phyloP scores from a whole-genome alignment of 495 filamentous ascomycete species.

The Amorphotheca resinae region DNA sequence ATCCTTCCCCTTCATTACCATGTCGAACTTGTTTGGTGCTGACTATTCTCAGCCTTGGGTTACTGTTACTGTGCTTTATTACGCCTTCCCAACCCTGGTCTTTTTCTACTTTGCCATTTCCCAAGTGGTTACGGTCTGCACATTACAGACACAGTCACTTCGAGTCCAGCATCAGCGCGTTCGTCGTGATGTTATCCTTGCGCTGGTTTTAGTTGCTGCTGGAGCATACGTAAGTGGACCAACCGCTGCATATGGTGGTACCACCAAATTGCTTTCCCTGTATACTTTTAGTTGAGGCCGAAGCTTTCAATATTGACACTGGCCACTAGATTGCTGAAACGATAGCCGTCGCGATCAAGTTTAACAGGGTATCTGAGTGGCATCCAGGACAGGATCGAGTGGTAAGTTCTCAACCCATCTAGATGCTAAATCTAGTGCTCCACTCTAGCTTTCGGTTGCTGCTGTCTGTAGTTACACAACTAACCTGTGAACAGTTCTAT shows the following conservation, averaged over 20 bases:
- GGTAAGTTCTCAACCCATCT: slow-evolving; percentile 17
- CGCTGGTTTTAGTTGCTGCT: slow-evolving; percentile 34
- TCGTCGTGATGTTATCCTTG: slow-evolving; percentile 34
- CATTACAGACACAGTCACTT: slow-evolving; percentile 35
- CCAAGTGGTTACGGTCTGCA: slow-evolving; percentile 39
- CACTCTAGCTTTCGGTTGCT: slow-evolving; percentile 1
- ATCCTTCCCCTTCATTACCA: no score
- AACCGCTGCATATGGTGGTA: no score
- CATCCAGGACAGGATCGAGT: slow-evolving; percentile 36
- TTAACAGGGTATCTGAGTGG: slow-evolving; percentile 28
- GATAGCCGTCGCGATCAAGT: slow-evolving; percentile 27
- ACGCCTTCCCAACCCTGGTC: slow-evolving; percentile 40
- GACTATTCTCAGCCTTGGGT: no score
- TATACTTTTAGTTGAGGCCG: no score
- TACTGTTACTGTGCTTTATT: no score
- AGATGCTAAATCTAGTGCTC: background rate
- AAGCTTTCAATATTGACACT: no score
- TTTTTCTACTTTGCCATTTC: slow-evolving; percentile 43
- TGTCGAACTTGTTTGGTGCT: no score
- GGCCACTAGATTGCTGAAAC: slow-evolving; percentile 28
- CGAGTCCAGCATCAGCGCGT: slow-evolving; percentile 25
- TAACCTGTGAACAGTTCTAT: slow-evolving; percentile 24
- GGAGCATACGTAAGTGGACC: slow-evolving; percentile 32
- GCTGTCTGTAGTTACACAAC: background rate
- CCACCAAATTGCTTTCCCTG: no score